Conservation (phyloP, 2,329 filamentous ascomycete genomes). For the Fusarium concolor region DNA sequence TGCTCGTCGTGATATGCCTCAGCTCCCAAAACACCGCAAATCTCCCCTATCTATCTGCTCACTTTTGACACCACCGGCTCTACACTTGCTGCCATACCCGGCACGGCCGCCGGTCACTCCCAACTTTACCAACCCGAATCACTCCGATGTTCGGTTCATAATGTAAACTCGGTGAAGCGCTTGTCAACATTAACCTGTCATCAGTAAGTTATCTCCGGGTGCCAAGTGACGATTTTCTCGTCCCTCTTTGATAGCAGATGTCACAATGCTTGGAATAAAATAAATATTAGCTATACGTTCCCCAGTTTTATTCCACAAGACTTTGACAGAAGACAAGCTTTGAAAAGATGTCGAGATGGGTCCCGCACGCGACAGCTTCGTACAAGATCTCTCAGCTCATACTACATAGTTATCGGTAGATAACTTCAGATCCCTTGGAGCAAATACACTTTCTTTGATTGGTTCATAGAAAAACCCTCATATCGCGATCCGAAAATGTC, state of each 20-base stretch:
- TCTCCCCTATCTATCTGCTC: conserved; percentile 37
- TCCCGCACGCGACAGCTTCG: conserved; percentile 20
- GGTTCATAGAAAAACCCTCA: conserved; percentile 22
- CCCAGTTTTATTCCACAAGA: neutral
- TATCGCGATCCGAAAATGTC: conserved; percentile 34
- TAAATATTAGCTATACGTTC: conserved; percentile 32
- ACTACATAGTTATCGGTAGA: conserved; percentile 10
- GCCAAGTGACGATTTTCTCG: conserved; percentile 28
- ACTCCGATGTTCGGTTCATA: conserved; percentile 33
- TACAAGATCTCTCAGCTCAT: conserved; percentile 26
- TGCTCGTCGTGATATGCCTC: conserved; percentile 18
- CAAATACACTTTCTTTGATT: conserved; percentile 41
- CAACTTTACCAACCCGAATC: conserved; percentile 21
- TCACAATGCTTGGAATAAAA: conserved; percentile 19
- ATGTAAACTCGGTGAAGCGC: conserved; percentile 8
- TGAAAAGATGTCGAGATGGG: neutral
- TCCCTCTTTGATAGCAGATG: conserved; percentile 28
- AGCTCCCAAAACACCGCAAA: conserved; percentile 28
- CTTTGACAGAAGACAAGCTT: neutral
- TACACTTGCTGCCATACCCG: conserved; percentile 11
- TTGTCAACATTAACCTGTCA: conserved; percentile 28
- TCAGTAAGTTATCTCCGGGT: conserved; percentile 39
- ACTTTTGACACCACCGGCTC: conserved; percentile 29
- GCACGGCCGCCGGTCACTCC: conserved; percentile 3
- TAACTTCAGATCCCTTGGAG: conserved; percentile 24